These are phyloP conservation scores for Pelargonium fulgidum DNA, from an alignment of 441 rosid species.

Conservation along the genomic window DNA sequence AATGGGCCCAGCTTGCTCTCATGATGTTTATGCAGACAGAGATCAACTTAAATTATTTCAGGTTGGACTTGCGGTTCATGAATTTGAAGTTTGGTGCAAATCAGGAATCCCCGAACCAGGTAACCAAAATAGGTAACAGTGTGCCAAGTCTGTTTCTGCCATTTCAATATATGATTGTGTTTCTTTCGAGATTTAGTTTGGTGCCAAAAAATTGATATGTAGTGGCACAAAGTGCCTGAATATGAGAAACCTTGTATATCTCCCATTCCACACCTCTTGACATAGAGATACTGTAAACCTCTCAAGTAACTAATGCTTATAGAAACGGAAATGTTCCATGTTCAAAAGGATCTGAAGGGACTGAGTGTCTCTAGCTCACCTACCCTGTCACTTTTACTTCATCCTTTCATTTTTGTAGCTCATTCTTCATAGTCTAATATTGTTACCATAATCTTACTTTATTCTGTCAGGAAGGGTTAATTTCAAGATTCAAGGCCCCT, in stretches of 20 bases:
- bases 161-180: too few species aligned
- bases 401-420: too few species aligned
- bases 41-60: neutral
- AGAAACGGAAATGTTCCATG: neutral
- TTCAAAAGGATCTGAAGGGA: neutral
- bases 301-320: neutral
- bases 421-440: too few species aligned
- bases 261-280: neutral
- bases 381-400: too few species aligned
- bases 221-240: neutral
- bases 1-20: constrained; percentile 25
- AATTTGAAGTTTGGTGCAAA: neutral
- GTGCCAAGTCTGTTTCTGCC: too few species aligned
- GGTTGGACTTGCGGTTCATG: neutral
- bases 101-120: neutral
- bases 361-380: too few species aligned
- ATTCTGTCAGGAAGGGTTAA: too few species aligned
- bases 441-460: too few species aligned
- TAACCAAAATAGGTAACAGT: too few species aligned
- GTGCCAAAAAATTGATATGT: neutral
- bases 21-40: neutral
- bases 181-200: too few species aligned
- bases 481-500: too few species aligned
- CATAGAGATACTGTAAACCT: neutral
- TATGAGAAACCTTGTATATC: constrained; percentile 1